Evolutionary conservation across 495 filamentous ascomycete species (phyloP), one percentile per base, ranked within the genome.

Genomic region (Penicillium parvum): DNA sequence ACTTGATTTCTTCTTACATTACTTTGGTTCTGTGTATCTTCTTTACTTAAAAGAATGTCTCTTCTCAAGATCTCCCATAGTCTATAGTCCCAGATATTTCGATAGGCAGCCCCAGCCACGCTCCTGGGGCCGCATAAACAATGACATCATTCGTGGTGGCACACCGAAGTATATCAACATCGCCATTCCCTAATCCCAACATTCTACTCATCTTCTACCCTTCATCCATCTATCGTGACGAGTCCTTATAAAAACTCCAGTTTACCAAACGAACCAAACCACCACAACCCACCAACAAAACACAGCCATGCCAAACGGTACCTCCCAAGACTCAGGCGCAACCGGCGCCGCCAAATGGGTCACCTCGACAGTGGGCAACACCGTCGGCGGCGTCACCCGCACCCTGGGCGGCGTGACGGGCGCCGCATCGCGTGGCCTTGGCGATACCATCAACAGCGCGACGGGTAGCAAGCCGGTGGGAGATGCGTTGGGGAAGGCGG

Each of bases 381-480:
- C 81, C 1, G 75, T 87, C 10, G 82, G 82, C 4, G 79, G 72
- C 9, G 53, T 75, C 17, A 75, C 81, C 2, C 79, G 82, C 43
- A 88, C 84, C 1, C 77, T 81, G 5, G 85, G 85, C 19, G 80
- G 79, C 25, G 73, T 88, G 1, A 73, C 84, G 1, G 84, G 84
- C 28, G 82, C 83, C 3, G 80, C 79, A 1, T 75, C 77, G 5
- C 74, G 83, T 10, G 81, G 82, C 0, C 12, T 86, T 2, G 82
- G 81, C 5, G 69, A 83, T 64, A 83, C 78, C 2, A 65, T 87
- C 45, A 81, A 63, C 12, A 73, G 75, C 32, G 78, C 76, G 0
- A 80, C 81, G 1, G 85, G 84, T 2, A 80, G 73, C 18, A 74
- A 75, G 52, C 78, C 82, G 3, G 68, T 89, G 1, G 84, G 84